Conservation (phyloP, 352 stramenopile genomes). For the Elongisporangium anandrum region DNA sequence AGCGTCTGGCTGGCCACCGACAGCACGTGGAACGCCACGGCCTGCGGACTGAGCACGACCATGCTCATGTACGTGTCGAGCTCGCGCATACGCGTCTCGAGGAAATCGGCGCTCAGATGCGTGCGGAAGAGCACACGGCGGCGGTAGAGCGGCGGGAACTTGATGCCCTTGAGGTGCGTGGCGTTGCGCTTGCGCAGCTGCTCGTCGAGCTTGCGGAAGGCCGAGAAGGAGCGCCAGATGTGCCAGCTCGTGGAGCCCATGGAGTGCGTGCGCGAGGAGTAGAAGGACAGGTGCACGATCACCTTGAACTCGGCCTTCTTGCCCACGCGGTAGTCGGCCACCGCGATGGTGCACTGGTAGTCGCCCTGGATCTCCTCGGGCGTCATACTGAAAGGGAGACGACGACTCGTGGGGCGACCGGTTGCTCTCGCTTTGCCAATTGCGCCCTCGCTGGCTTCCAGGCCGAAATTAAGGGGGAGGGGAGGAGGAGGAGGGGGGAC, state of each 20-base stretch:
- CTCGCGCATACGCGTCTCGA: constrained; percentile 54
- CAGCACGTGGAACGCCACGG: constrained; percentile 73
- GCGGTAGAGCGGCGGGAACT: constrained; percentile 77
- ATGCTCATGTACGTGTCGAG: constrained; percentile 77
- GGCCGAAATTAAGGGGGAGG: not conserved
- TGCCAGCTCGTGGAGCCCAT: constrained; percentile 67
- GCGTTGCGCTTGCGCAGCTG: constrained; percentile 71
- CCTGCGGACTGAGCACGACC: constrained; percentile 47
- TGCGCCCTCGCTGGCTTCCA: not conserved
- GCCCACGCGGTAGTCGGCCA: constrained; percentile 70
- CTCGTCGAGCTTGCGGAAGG: constrained; percentile 80
- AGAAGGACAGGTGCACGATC: constrained; percentile 64
- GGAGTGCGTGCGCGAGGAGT: constrained; percentile 65
- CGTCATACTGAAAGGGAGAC: constrained; percentile 35
- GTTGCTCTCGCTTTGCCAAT: not conserved
- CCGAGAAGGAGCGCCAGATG: constrained; percentile 78
- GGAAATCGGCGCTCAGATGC: constrained; percentile 61
- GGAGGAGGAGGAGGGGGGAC: no score
- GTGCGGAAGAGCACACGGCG: constrained; percentile 61
- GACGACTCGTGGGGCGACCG: no score
- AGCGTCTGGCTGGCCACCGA: constrained; percentile 73
- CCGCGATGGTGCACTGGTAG: constrained; percentile 50
- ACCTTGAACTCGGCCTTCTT: constrained; percentile 86
- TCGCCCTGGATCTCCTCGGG: constrained; percentile 81
- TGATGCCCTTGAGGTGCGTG: constrained; percentile 76